Conservation (phyloP, 768 basidiomycete species). For the Lentinula guzmanii region DNA sequence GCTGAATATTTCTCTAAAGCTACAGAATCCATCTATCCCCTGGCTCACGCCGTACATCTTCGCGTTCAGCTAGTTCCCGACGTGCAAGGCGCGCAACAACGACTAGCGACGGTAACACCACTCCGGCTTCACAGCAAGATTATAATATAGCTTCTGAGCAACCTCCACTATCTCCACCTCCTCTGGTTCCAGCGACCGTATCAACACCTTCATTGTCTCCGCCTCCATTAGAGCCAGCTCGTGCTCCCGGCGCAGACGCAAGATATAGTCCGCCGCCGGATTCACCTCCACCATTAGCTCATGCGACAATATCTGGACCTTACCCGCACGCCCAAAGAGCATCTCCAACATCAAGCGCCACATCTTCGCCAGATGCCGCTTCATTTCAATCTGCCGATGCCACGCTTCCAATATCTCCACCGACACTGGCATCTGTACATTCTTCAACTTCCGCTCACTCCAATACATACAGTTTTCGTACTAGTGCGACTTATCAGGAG, state of each 20-base stretch:
- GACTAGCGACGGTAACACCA: slow-evolving; percentile 17
- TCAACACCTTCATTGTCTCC: slow-evolving; percentile 31
- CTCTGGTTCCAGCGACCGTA: not conserved
- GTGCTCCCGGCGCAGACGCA: slow-evolving; percentile 22
- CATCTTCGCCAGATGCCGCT: slow-evolving; percentile 37
- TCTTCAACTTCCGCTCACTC: slow-evolving; percentile 8
- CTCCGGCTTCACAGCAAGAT: slow-evolving; percentile 11
- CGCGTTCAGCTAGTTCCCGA: slow-evolving; percentile 52
- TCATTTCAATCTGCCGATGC: slow-evolving; percentile 14
- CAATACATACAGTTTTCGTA: slow-evolving; percentile 27
- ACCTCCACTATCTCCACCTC: slow-evolving; percentile 4
- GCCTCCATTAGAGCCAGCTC: slow-evolving; percentile 40
- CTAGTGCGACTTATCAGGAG: slow-evolving; percentile 40
- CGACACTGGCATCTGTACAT: slow-evolving; percentile 11
- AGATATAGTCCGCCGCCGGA: slow-evolving; percentile 36
- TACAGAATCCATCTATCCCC: slow-evolving; percentile 81
- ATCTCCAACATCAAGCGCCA: slow-evolving; percentile 32
- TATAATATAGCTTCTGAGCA: slow-evolving; percentile 7
- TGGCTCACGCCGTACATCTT: slow-evolving; percentile 65
- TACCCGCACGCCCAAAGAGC: slow-evolving; percentile 20
- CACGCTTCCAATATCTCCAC: slow-evolving; percentile 19
- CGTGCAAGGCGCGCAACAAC: slow-evolving; percentile 21
- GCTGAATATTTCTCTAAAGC: slow-evolving; percentile 26
- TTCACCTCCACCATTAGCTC: slow-evolving; percentile 49
- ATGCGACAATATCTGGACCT: slow-evolving; percentile 42